Evolutionary conservation across 225 moss, liverwort and hornwort genomes (phyloP).

Genomic region (Climacium dendroides): DNA sequence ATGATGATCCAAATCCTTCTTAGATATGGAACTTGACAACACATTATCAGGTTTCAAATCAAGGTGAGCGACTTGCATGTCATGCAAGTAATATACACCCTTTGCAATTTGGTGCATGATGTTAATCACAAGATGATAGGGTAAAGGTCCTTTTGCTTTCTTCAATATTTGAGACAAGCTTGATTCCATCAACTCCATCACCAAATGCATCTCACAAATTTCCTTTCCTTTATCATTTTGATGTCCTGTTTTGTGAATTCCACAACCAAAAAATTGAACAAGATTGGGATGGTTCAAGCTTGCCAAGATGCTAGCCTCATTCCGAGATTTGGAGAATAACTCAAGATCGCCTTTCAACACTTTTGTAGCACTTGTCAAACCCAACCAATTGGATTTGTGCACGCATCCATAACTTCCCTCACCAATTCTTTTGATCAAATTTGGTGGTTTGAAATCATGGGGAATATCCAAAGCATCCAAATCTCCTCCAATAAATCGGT

Average conservation of each 20-base stretch:
- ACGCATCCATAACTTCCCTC: neutral
- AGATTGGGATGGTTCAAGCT: neutral
- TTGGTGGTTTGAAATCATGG: neutral
- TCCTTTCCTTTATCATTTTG: rapidly evolving
- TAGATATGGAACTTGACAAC: neutral
- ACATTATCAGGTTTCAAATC: neutral
- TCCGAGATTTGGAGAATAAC: neutral
- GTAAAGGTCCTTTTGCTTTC: neutral
- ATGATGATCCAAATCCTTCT: neutral
- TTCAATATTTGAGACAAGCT: neutral
- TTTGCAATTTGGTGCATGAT: neutral
- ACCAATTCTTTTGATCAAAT: neutral
- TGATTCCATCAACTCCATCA: neutral
- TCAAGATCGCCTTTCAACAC: neutral
- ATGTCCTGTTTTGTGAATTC: rapidly evolving
- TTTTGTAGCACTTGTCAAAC: neutral
- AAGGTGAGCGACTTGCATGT: neutral
- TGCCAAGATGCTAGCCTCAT: neutral
- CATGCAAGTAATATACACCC: no score
- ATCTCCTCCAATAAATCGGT: neutral
- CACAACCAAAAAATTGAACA: neutral
- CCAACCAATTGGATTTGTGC: neutral
- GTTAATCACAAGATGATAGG: neutral
- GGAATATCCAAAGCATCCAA: neutral
- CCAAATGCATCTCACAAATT: neutral